Percentiles rank a stretch among this genome's conserved stretches.
These are phyloP conservation scores for Umbilicaria muhlenbergii DNA, from an alignment of 495 filamentous ascomycete genomes.

Conservation along the genomic window DNA sequence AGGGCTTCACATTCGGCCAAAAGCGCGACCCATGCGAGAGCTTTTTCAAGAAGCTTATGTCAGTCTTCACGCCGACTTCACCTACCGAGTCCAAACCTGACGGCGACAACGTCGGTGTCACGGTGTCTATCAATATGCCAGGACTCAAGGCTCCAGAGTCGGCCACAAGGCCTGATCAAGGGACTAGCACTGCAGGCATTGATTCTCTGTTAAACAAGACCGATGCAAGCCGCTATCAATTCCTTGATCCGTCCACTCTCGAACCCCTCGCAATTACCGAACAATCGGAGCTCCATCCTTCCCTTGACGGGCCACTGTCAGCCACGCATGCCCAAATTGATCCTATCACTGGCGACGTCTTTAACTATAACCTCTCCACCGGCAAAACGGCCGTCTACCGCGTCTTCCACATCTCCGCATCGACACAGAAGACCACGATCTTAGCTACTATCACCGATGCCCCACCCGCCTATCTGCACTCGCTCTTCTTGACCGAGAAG, in stretches of 20 bases:
- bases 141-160: neutral
- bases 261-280: slow-evolving; percentile 46
- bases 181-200: slow-evolving; percentile 18
- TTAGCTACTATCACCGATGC: slow-evolving; percentile 45
- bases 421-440: slow-evolving; percentile 49
- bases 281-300: slow-evolving; percentile 47
- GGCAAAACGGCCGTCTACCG: slow-evolving; percentile 38
- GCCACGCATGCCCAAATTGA: slow-evolving; percentile 56
- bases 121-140: slow-evolving; percentile 7
- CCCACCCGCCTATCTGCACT: slow-evolving; percentile 53
- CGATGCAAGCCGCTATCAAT: slow-evolving; percentile 38
- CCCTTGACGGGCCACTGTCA: slow-evolving; percentile 44
- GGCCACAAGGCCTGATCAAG: slow-evolving; percentile 3
- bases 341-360: slow-evolving; percentile 57
- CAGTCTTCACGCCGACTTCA: slow-evolving; percentile 1
- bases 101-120: slow-evolving; percentile 6
- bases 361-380: slow-evolving; percentile 55
- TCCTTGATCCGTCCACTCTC: slow-evolving; percentile 50
- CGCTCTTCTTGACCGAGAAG: slow-evolving; percentile 47
- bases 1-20: slow-evolving; percentile 6
- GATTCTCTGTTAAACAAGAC: slow-evolving; percentile 42
- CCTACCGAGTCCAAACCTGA: neutral
- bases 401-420: slow-evolving; percentile 42
- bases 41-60: slow-evolving; percentile 11
- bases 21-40: slow-evolving; percentile 11